Conservation (phyloP, 371 early-diverging fungal species). For the Batrachochytrium dendrobatidis region DNA sequence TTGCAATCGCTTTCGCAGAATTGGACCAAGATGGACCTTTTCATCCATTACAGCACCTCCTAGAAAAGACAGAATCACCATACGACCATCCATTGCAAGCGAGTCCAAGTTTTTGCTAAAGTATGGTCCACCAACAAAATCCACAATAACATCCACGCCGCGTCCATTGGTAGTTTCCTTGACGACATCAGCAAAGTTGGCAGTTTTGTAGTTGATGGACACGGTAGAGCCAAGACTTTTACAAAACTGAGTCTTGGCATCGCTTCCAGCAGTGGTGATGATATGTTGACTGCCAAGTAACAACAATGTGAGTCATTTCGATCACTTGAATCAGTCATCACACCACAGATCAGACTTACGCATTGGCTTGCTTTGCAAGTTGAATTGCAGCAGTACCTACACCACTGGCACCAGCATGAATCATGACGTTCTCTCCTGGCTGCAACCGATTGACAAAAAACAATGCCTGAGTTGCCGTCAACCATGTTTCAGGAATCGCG, state of each 20-base stretch:
- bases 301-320: too few species aligned
- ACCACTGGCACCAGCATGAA: constrained; percentile 75
- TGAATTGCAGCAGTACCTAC: constrained; percentile 74
- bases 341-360: constrained; percentile 41
- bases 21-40: constrained; percentile 31
- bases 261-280: constrained; percentile 61
- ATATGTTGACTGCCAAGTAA: constrained; percentile 36
- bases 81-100: constrained; percentile 63
- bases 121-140: constrained; percentile 64
- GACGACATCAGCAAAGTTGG: constrained; percentile 43
- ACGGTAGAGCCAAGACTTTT: constrained; percentile 61
- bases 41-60: constrained; percentile 16
- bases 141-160: constrained; percentile 66
- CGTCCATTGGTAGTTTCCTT: constrained; percentile 44
- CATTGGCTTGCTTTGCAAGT: constrained; percentile 56
- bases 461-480: constrained; percentile 74
- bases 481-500: constrained; percentile 67
- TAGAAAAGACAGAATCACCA: constrained; percentile 56
- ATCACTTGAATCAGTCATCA: too few species aligned
- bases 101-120: constrained; percentile 54
- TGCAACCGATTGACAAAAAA: constrained; percentile 51
- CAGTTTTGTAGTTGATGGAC: constrained; percentile 66
- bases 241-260: constrained; percentile 60
- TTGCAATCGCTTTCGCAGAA: constrained; percentile 59
- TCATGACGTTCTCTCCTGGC: constrained; percentile 57